A percentile compares a stretch with the other conserved stretches of the same genome.
phyloP scores from a whole-genome alignment of 2,329 filamentous ascomycete species.

The Camptophora hylomeconis region DNA sequence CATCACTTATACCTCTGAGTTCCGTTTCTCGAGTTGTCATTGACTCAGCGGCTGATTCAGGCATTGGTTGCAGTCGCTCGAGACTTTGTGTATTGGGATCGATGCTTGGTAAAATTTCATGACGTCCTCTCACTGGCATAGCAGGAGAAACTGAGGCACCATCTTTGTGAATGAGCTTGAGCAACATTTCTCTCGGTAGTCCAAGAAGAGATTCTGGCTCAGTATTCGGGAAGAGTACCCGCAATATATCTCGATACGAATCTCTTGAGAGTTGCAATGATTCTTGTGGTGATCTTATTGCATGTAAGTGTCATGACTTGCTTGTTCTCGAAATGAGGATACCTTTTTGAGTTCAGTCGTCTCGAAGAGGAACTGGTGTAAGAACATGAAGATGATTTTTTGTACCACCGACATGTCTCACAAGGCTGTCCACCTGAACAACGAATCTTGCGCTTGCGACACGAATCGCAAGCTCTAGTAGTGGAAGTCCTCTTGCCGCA shows the following conservation, averaged over 20 bases:
- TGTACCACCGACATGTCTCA: constrained; percentile 69
- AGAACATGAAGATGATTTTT: constrained; percentile 64
- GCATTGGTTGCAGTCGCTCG: constrained; percentile 56
- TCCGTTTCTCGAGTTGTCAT: constrained; percentile 29
- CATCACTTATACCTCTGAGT: constrained; percentile 53
- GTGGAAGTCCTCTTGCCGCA: constrained; percentile 28
- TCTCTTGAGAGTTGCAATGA: constrained; percentile 53
- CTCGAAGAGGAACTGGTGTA: constrained; percentile 71
- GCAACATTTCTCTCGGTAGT: constrained; percentile 46
- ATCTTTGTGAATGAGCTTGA: constrained; percentile 38
- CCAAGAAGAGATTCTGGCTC: constrained; percentile 36
- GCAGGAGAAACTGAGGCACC: constrained; percentile 28
- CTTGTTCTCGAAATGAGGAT: constrained; percentile 22
- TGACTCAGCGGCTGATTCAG: constrained; percentile 46
- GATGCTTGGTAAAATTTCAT: constrained; percentile 25
- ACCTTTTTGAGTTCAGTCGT: constrained; percentile 68
- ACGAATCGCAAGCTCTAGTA: constrained; percentile 54
- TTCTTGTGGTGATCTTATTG: constrained; percentile 43
- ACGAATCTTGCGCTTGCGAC: constrained; percentile 69
- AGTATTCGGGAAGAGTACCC: constrained; percentile 50
- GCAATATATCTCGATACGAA: constrained; percentile 49
- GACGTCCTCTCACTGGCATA: constrained; percentile 34
- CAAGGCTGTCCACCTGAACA: constrained; percentile 74
- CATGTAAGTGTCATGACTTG: constrained; percentile 12
- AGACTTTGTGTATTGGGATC: constrained; percentile 40